phyloP scores from a whole-genome alignment of 306 rosid genomes.

The Prunus padus region DNA sequence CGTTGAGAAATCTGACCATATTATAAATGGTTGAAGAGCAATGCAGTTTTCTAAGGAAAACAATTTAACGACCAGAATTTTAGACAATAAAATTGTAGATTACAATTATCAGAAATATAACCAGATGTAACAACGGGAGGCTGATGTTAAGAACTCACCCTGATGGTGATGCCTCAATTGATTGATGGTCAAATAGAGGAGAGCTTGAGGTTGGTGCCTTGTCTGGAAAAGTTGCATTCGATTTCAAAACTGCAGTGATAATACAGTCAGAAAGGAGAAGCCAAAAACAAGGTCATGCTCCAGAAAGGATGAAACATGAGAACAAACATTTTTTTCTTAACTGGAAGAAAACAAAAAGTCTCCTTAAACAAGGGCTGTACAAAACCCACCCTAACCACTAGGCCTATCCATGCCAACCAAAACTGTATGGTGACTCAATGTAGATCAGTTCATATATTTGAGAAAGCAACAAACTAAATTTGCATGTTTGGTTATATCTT shows the following conservation, averaged over 20 bases:
- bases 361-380: too few relatives aligned
- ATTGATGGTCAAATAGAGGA: too few relatives aligned
- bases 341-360: too few relatives aligned
- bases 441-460: not conserved
- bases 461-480: not conserved
- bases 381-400: not conserved
- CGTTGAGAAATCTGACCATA: not conserved
- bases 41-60: not conserved
- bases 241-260: too few relatives aligned
- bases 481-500: not conserved
- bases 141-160: too few relatives aligned
- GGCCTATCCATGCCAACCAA: not conserved
- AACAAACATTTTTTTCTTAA: too few relatives aligned
- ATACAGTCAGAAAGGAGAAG: not conserved
- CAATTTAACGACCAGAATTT: not conserved
- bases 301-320: too few relatives aligned
- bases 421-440: not conserved
- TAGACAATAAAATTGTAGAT: not conserved
- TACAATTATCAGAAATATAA: too few relatives aligned
- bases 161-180: too few relatives aligned
- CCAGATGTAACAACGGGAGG: too few relatives aligned
- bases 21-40: not conserved
- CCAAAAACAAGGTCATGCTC: constrained; percentile 9
- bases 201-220: too few relatives aligned
- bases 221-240: too few relatives aligned